Conservation (phyloP, 208 protist genomes). For the Naegleria gruberi region DNA sequence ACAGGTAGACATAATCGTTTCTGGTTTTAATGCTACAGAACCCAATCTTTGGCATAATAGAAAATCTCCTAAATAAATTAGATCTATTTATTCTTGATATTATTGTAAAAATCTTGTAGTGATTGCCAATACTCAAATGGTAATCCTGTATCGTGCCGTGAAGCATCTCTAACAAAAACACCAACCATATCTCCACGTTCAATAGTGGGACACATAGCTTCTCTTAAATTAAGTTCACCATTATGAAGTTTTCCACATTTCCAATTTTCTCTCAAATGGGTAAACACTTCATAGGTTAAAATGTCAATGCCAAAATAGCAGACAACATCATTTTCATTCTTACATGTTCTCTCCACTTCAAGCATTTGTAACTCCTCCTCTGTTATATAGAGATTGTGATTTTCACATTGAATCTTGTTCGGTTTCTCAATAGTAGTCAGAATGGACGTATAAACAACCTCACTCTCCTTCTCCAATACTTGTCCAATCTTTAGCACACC, state of each 20-base stretch:
- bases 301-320: conserved; percentile 27
- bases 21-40: no score
- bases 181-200: background rate
- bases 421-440: conserved; percentile 19
- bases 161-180: background rate
- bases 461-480: background rate
- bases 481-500: background rate
- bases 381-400: background rate
- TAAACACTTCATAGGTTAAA: background rate
- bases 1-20: no score
- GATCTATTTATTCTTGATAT: no score
- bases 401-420: background rate
- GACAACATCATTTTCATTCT: background rate
- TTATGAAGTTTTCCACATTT: background rate
- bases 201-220: background rate
- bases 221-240: conserved; percentile 11
- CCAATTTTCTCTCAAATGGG: background rate
- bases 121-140: background rate
- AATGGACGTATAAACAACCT: background rate
- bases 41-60: no score
- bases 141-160: conserved; percentile 8
- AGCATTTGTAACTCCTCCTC: background rate
- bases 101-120: background rate
- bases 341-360: background rate
- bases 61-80: no score